A percentile compares a stretch with the other conserved stretches of the same genome.
phyloP scores from a whole-genome alignment of 2,329 filamentous ascomycete species.

The Pseudopyrenochaeta lycopersici region DNA sequence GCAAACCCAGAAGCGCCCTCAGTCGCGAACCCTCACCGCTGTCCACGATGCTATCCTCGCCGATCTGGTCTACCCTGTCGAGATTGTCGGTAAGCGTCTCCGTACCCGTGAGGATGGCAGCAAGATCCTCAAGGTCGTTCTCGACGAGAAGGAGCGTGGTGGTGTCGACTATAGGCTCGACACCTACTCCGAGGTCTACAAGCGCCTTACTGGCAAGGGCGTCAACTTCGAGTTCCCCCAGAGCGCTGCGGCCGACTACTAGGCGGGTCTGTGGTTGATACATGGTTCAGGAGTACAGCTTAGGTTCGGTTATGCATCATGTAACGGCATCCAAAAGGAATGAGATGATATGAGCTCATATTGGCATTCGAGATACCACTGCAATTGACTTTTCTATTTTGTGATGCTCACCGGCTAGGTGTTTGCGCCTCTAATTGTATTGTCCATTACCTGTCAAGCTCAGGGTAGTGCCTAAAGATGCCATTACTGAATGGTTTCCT shows the following conservation, averaged over 20 bases:
- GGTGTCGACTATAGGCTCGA: slow-evolving; percentile 99
- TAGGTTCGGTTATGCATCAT: slow-evolving; percentile 51
- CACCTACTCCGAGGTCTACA: slow-evolving; percentile 99
- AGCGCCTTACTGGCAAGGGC: slow-evolving; percentile 92
- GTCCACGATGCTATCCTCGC: slow-evolving; percentile 98
- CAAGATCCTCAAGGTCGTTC: slow-evolving; percentile 98
- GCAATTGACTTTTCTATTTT: slow-evolving; percentile 45
- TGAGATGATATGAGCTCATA: slow-evolving; percentile 47
- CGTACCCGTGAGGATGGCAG: slow-evolving; percentile 98
- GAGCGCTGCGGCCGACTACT: slow-evolving; percentile 80
- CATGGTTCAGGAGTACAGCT: slow-evolving; percentile 49
- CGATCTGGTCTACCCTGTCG: slow-evolving; percentile 99
- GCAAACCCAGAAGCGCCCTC: slow-evolving; percentile 98
- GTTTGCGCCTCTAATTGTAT: not conserved
- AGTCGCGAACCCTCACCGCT: slow-evolving; percentile 95
- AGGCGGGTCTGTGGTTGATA: slow-evolving; percentile 57
- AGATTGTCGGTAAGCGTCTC: slow-evolving; percentile 99
- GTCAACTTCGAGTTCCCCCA: slow-evolving; percentile 99
- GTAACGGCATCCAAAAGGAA: slow-evolving; percentile 51
- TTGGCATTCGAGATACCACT: slow-evolving; percentile 48
- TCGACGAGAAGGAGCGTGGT: slow-evolving; percentile 99
- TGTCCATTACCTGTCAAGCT: slow-evolving; percentile 66
- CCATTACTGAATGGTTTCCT: slow-evolving; percentile 69
- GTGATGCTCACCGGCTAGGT: slow-evolving; percentile 36
- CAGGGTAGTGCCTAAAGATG: slow-evolving; percentile 76